Evolutionary conservation across 2,329 filamentous ascomycete species (phyloP).

Genomic region (Dactylellina haptotyla): DNA sequence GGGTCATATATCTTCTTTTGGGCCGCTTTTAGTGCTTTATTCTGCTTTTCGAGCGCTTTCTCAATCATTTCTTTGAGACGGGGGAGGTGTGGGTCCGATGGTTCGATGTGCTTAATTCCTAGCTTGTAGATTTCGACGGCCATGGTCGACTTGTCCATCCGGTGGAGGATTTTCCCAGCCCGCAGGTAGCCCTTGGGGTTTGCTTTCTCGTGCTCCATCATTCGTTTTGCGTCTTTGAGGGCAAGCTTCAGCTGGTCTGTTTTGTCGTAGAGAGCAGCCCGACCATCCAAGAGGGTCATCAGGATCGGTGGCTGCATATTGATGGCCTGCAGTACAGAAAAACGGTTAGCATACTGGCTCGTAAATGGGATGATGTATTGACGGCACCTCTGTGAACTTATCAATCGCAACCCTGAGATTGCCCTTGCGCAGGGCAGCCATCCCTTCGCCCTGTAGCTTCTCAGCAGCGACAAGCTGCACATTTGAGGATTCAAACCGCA

Average conservation of each 20-base stretch:
- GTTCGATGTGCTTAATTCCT: conserved; percentile 67
- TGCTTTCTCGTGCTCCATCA: conserved; percentile 56
- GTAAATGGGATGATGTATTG: conserved; percentile 1
- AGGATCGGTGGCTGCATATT: conserved; percentile 53
- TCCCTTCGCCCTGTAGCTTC: conserved; percentile 54
- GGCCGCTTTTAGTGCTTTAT: conserved; percentile 61
- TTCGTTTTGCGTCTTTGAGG: conserved; percentile 56
- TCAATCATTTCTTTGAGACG: conserved; percentile 62
- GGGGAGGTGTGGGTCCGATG: conserved; percentile 59
- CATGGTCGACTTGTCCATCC: conserved; percentile 65
- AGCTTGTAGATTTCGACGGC: conserved; percentile 69
- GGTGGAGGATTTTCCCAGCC: conserved; percentile 61
- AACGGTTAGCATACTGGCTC: not conserved
- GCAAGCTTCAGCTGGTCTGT: conserved; percentile 45
- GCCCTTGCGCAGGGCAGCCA: conserved; percentile 52
- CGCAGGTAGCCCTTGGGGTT: conserved; percentile 63
- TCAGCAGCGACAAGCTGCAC: conserved; percentile 44
- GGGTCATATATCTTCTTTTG: conserved; percentile 63
- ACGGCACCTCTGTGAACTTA: conserved; percentile 56
- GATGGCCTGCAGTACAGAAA: conserved; percentile 15
- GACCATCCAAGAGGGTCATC: conserved; percentile 53
- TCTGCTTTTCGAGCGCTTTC: conserved; percentile 63
- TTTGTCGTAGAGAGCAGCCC: conserved; percentile 56
- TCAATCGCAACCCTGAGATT: conserved; percentile 52
- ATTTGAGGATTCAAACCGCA: conserved; percentile 44